Evolutionary conservation across 148 eudicot species (phyloP).

Genomic region (Rhododendron ovatum): DNA sequence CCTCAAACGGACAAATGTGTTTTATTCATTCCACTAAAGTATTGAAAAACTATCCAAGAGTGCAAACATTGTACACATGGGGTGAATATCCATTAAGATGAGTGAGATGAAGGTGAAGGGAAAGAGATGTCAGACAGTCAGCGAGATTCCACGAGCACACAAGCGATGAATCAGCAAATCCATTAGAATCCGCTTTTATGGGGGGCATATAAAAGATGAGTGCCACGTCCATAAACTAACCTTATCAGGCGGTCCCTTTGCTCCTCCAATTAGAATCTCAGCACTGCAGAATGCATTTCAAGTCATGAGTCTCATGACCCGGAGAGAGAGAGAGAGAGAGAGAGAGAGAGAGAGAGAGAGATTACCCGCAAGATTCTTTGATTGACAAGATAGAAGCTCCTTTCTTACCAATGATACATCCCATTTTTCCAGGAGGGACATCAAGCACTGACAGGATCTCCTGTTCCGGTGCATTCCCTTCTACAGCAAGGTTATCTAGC

Average conservation of each 20-base stretch:
- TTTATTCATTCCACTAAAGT: neutral
- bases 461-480: conserved; percentile 51
- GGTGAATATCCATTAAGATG: neutral
- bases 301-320: conserved; percentile 6
- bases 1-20: neutral
- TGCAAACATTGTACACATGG: neutral
- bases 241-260: conserved; percentile 93
- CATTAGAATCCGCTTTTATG: neutral
- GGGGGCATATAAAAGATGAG: neutral
- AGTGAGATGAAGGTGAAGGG: neutral
- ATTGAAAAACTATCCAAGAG: neutral
- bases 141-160: neutral
- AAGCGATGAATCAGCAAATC: neutral
- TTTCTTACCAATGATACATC: conserved; percentile 26
- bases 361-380: conserved; percentile 27
- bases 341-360: conserved; percentile 7
- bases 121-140: neutral
- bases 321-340: neutral
- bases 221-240: conserved; percentile 33
- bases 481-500: conserved; percentile 49
- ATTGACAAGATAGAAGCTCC: conserved; percentile 30
- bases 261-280: conserved; percentile 83
- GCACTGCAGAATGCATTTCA: conserved; percentile 53
- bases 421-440: conserved; percentile 58
- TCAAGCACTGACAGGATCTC: conserved; percentile 76